Evolutionary conservation across 495 filamentous ascomycete species (phyloP).

Genomic region (Xylaria curta): DNA sequence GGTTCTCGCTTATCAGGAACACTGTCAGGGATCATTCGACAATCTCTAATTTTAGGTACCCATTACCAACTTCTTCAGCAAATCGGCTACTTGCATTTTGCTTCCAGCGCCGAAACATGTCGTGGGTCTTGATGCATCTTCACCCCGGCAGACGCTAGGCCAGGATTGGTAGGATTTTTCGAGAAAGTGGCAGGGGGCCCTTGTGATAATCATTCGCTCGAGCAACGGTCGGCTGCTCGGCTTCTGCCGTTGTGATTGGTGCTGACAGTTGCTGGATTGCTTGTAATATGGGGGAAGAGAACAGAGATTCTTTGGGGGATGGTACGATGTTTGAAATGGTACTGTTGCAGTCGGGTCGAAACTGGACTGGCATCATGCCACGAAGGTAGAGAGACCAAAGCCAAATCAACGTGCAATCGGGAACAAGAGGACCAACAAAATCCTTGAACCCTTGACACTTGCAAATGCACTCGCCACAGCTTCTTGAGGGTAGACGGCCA

Average conservation of each 20-base stretch:
- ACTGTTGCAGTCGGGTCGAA: constrained; percentile 17
- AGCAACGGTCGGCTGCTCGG: constrained; percentile 16
- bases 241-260: constrained; percentile 9
- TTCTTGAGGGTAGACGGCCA: not conserved
- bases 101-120: not conserved
- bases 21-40: constrained; percentile 1
- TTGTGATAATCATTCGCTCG: constrained; percentile 17
- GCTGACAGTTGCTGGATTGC: not conserved
- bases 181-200: constrained; percentile 18
- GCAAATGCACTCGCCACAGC: not conserved
- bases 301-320: constrained; percentile 7
- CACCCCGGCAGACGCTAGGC: constrained; percentile 11
- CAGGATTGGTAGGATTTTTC: constrained; percentile 18
- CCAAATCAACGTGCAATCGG: not conserved
- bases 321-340: constrained; percentile 19
- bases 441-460: constrained; percentile 2
- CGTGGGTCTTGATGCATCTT: constrained; percentile 6
- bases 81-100: constrained; percentile 18
- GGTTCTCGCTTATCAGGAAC: constrained; percentile 18
- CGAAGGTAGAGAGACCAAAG: constrained; percentile 1
- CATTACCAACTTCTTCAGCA: not conserved
- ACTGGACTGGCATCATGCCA: constrained; percentile 21
- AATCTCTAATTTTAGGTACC: constrained; percentile 21
- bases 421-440: constrained; percentile 3
- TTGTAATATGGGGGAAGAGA: not conserved